These are phyloP conservation scores for Globisporangium orthogonon DNA, from an alignment of 352 stramenopile species.

Conservation along the genomic window DNA sequence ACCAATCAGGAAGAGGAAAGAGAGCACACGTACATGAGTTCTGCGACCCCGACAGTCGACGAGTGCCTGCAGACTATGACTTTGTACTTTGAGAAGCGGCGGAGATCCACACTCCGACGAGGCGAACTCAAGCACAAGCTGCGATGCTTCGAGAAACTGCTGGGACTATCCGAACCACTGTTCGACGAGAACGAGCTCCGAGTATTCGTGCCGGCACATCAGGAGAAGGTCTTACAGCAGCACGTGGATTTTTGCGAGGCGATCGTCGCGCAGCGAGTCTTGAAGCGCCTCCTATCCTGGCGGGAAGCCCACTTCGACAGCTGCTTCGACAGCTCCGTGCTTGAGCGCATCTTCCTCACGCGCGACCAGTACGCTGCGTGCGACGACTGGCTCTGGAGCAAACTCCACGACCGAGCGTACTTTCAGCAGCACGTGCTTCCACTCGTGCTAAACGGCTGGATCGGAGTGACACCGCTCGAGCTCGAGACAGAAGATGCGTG, in stretches of 20 bases:
- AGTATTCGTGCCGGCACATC: conserved; percentile 21
- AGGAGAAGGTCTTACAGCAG: conserved; percentile 23
- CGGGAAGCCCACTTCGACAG: conserved; percentile 15
- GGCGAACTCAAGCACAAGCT: conserved; percentile 7
- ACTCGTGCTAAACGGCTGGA: conserved; percentile 27
- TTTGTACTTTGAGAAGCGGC: conserved; percentile 4
- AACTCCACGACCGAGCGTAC: conserved; percentile 9
- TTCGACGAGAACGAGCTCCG: conserved; percentile 8
- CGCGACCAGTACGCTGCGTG: conserved; percentile 33
- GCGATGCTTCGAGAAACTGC: conserved; percentile 9
- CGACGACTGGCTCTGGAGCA: conserved; percentile 16
- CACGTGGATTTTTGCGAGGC: conserved; percentile 23
- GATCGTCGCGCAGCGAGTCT: conserved; percentile 29
- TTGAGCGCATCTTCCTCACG: conserved; percentile 22
- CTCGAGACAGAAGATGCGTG: conserved; percentile 26
- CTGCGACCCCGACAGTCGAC: background rate
- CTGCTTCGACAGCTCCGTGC: background rate
- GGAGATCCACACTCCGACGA: background rate
- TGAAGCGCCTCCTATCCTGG: conserved; percentile 25
- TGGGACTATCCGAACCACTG: conserved; percentile 4
- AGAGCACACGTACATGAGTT: background rate
- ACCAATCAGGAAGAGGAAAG: conserved; percentile 8
- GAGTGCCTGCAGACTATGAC: conserved; percentile 3
- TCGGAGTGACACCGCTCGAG: conserved; percentile 16
- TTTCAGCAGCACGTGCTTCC: conserved; percentile 30